These are phyloP conservation scores for Ceratobasidium sp. DNA, from an alignment of 1,284 basidiomycete genomes.

Conservation along the genomic window DNA sequence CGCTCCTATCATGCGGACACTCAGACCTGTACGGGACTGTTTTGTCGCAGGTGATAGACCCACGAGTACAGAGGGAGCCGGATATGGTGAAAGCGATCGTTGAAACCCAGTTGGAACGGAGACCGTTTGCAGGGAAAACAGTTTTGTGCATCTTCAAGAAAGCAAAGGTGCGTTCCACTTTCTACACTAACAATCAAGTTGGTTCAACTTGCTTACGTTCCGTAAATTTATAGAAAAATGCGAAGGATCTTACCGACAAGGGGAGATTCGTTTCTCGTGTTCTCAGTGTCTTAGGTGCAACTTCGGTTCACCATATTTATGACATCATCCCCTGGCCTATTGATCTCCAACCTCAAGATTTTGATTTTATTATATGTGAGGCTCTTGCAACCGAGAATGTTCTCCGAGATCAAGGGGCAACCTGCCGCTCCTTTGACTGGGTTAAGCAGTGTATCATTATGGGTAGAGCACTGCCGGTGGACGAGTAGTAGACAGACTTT, in stretches of 20 bases:
- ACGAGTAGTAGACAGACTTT: slow-evolving; percentile 2
- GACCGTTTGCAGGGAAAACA: slow-evolving; percentile 40
- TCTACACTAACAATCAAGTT: neutral
- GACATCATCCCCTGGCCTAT: slow-evolving; percentile 52
- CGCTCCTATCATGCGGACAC: slow-evolving; percentile 74
- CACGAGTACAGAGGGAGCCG: slow-evolving; percentile 68
- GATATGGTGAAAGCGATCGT: slow-evolving; percentile 65
- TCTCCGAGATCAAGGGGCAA: slow-evolving; percentile 51
- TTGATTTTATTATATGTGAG: slow-evolving; percentile 74
- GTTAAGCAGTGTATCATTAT: slow-evolving; percentile 81
- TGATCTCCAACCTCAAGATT: slow-evolving; percentile 45
- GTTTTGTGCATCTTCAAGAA: slow-evolving; percentile 46
- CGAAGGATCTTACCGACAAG: slow-evolving; percentile 9
- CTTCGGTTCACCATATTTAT: slow-evolving; percentile 65
- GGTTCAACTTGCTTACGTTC: slow-evolving; percentile 1
- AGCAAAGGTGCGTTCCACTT: slow-evolving; percentile 31
- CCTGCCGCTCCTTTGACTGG: slow-evolving; percentile 63
- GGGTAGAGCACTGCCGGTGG: slow-evolving; percentile 55
- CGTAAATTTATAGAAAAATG: slow-evolving; percentile 37
- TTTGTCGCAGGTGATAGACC: slow-evolving; percentile 74
- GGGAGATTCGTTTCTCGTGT: slow-evolving; percentile 56
- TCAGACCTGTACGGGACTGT: slow-evolving; percentile 60
- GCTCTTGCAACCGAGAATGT: slow-evolving; percentile 49
- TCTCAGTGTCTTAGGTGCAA: slow-evolving; percentile 76
- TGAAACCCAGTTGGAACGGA: slow-evolving; percentile 54